Evolutionary conservation across 1,284 basidiomycete genomes (phyloP).

Genomic region (Apiotrichum sp.): DNA sequence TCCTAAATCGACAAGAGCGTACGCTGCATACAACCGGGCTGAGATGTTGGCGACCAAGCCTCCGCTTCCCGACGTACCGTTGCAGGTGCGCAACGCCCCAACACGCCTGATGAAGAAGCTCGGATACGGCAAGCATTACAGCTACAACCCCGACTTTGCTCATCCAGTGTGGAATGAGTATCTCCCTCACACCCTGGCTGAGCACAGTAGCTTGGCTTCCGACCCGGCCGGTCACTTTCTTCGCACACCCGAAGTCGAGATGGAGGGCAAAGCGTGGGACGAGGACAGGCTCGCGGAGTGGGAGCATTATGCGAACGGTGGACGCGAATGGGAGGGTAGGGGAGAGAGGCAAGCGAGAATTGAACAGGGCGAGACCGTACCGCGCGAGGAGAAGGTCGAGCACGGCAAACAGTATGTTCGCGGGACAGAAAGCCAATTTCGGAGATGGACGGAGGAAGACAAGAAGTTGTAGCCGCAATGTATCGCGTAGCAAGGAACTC

Average conservation of each 20-base stretch:
- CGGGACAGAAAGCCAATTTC: neutral
- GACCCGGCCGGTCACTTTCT: conserved; percentile 47
- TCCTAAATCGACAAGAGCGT: conserved; percentile 72
- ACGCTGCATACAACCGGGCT: conserved; percentile 68
- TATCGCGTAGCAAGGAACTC: neutral
- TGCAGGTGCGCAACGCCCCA: conserved; percentile 80
- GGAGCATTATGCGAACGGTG: conserved; percentile 63
- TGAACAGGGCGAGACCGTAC: neutral
- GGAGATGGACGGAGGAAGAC: neutral
- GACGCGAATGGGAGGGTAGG: conserved; percentile 59
- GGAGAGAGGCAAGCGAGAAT: neutral
- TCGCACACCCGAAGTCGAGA: conserved; percentile 54
- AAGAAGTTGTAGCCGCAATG: neutral
- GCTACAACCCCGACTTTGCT: conserved; percentile 71
- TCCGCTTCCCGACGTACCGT: conserved; percentile 53
- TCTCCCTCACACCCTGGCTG: conserved; percentile 47
- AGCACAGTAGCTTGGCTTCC: conserved; percentile 31
- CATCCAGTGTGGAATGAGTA: conserved; percentile 67
- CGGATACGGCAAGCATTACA: conserved; percentile 66
- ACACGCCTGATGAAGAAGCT: conserved; percentile 74
- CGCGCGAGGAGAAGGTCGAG: neutral
- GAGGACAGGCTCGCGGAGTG: conserved; percentile 63
- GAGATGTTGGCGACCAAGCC: conserved; percentile 56
- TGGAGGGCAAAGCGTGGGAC: conserved; percentile 62
- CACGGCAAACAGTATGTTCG: neutral